phyloP scores from a whole-genome alignment of 768 basidiomycete species.

The Pisolithus albus region DNA sequence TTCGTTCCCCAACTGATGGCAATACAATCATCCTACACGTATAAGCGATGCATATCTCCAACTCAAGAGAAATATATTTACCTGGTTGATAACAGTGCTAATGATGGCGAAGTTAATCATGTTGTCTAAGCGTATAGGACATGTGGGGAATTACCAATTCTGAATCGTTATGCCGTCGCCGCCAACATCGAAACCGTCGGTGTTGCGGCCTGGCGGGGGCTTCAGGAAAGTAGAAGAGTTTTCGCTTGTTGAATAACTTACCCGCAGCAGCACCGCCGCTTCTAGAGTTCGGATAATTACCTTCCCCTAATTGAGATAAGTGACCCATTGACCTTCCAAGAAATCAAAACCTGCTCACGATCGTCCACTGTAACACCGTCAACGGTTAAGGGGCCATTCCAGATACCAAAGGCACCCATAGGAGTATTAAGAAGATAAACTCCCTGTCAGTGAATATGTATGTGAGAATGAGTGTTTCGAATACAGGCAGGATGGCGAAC shows the following conservation, averaged over 20 bases:
- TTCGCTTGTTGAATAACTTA: neutral
- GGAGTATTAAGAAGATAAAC: constrained; percentile 37
- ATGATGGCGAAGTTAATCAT: no score
- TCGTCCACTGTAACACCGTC: constrained; percentile 46
- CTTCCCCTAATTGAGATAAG: constrained; percentile 35
- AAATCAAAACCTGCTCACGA: constrained; percentile 32
- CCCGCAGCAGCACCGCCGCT: constrained; percentile 47
- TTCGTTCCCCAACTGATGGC: constrained; percentile 42
- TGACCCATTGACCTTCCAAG: neutral
- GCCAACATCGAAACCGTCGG: constrained; percentile 43
- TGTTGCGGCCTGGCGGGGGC: constrained; percentile 34
- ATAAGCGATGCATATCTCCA: neutral
- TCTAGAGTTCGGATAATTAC: constrained; percentile 43
- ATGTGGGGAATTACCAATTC: constrained; percentile 9
- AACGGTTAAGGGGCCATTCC: constrained; percentile 33
- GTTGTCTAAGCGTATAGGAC: no score
- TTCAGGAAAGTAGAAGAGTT: neutral
- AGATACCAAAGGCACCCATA: constrained; percentile 25
- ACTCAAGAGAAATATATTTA: neutral
- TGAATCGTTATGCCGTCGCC: constrained; percentile 32
- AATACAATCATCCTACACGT: constrained; percentile 54
- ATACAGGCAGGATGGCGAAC: constrained; percentile 14
- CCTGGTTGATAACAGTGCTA: constrained; percentile 24
- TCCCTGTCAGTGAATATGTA: constrained; percentile 15
- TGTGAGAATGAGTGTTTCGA: neutral